Evolutionary conservation across 495 filamentous ascomycete species (phyloP), one percentile per base, ranked within the genome.

Genomic region (Geoglossum glabrum): DNA sequence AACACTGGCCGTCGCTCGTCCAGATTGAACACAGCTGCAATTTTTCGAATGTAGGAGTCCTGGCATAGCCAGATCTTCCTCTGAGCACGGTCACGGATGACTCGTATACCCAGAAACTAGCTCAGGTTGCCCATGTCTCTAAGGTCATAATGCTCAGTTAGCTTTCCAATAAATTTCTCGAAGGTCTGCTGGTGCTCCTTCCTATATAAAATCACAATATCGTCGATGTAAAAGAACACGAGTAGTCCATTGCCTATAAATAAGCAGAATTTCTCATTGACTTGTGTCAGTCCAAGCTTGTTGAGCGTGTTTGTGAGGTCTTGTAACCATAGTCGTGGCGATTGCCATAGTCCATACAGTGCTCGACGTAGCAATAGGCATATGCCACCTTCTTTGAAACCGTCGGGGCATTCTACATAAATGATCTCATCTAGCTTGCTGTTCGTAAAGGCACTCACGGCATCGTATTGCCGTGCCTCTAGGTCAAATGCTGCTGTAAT

Each of bases 371-470:
- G 30, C 25, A 59, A 54, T 4, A 56, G 51, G 30, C 47, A 30
- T 8, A 59, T 21, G 3, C 31, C 31, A 23, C 11, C 6, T 4
- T 34, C 50, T 11, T 58, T 11, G 49, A 57, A 59, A 8, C 57
- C 49, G 19, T 59, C 30, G 3, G 57, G 57, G 21, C 4, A 57
- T 30, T 57, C 51, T 3, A 57, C 55, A 40, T 60, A 61, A 0
- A 65, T 55, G 8, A 19, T 50, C 36, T 67, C 56, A 34, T 64
- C 59, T 6, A 69, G 27, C 26, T 19, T 23, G 25, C 51, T 59
- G 27, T 70, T 65, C 0, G 62, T 51, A 34, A 71, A 70, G 0
- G 68, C 66, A 54, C 63, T 69, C 17, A 68, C 60, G 23, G 62
- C 61, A 55, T 69, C 61, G 23, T 51, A 62, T 52, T 68, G 60